phyloP scores from a whole-genome alignment of 768 basidiomycete species.

The Paxillus rubicundulus region DNA sequence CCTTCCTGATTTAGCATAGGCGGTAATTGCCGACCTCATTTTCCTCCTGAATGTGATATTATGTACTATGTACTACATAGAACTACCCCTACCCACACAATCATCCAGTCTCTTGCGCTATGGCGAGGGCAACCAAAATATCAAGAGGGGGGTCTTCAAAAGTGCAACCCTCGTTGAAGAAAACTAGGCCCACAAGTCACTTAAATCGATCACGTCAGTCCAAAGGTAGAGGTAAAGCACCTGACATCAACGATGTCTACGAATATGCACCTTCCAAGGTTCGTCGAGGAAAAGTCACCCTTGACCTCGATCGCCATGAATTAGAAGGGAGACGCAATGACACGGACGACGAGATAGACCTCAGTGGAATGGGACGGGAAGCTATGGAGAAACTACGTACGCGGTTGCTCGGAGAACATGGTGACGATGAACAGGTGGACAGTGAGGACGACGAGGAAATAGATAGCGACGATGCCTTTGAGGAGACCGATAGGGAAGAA shows the following conservation, averaged over 20 bases:
- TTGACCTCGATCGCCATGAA: conserved; percentile 61
- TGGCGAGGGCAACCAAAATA: conserved; percentile 15
- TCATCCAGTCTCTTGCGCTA: conserved; percentile 1
- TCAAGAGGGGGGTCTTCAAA: conserved; percentile 12
- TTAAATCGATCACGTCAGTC: conserved; percentile 45
- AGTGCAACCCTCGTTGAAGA: conserved; percentile 17
- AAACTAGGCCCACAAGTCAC: conserved; percentile 47
- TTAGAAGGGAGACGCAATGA: conserved; percentile 27
- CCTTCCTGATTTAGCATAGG: conserved; percentile 22
- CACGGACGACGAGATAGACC: conserved; percentile 41
- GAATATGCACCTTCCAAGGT: conserved; percentile 53
- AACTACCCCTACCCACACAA: neutral
- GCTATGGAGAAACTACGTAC: conserved; percentile 37
- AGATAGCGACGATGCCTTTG: conserved; percentile 81
- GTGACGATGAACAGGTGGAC: conserved; percentile 52
- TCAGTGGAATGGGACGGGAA: conserved; percentile 26
- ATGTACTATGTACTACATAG: too few species aligned
- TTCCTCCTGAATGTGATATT: conserved; percentile 1
- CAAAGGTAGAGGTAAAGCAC: conserved; percentile 19
- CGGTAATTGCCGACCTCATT: conserved; percentile 13
- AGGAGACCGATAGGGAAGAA: conserved; percentile 76
- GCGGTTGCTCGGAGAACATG: conserved; percentile 51
- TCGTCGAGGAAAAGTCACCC: conserved; percentile 49
- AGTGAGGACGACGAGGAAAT: conserved; percentile 83
- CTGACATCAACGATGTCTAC: conserved; percentile 54